Percentiles rank a stretch among this genome's conserved stretches.
phyloP scores from a whole-genome alignment of 345 rosid genomes.

The Raphanus raphanistrum region DNA sequence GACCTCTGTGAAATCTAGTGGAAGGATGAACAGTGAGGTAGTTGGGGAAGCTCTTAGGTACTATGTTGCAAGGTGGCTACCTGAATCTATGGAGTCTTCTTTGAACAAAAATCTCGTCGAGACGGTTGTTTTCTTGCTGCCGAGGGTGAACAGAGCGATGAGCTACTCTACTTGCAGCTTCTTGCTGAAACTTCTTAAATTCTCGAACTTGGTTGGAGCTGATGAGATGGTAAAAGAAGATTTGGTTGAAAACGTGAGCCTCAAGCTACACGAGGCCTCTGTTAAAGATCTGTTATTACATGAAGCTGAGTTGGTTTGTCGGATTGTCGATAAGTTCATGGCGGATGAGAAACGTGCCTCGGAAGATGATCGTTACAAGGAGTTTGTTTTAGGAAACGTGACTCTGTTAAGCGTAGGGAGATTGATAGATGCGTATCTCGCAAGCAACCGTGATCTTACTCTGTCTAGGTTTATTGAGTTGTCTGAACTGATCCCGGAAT shows the following conservation, averaged over 20 bases:
- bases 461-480: slow-evolving; percentile 56
- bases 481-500: slow-evolving; percentile 59
- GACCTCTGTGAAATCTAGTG: slow-evolving; percentile 63
- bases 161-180: slow-evolving; percentile 68
- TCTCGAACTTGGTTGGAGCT: slow-evolving; percentile 58
- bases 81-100: slow-evolving; percentile 57
- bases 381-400: slow-evolving; percentile 50
- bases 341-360: slow-evolving; percentile 42
- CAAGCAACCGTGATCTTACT: slow-evolving; percentile 46
- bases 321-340: slow-evolving; percentile 51
- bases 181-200: slow-evolving; percentile 74
- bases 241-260: slow-evolving; percentile 56
- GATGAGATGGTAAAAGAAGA: slow-evolving; percentile 55
- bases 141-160: slow-evolving; percentile 54
- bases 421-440: slow-evolving; percentile 69
- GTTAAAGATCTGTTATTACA: slow-evolving; percentile 67
- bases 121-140: slow-evolving; percentile 66
- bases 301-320: slow-evolving; percentile 64
- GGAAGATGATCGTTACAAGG: slow-evolving; percentile 44
- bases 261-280: slow-evolving; percentile 70
- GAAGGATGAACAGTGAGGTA: slow-evolving; percentile 62
- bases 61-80: slow-evolving; percentile 81
- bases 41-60: slow-evolving; percentile 80
- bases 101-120: slow-evolving; percentile 63
- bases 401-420: slow-evolving; percentile 63